Percentiles rank a stretch among this genome's conserved stretches.
Conservation (phyloP, 2,329 filamentous ascomycete genomes). For the Paecilomyces niveus region DNA sequence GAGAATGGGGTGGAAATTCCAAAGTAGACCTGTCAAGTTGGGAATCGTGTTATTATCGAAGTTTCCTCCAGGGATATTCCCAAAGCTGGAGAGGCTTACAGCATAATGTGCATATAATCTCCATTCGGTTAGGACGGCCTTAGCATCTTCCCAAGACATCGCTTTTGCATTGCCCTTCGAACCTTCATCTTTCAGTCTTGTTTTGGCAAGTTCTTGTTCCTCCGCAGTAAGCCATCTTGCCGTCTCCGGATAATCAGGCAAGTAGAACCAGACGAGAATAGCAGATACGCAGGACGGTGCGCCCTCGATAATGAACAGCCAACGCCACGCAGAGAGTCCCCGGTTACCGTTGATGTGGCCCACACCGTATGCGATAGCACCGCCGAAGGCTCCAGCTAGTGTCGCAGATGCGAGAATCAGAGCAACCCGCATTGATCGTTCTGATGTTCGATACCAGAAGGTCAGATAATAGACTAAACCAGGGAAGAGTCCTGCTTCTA, state of each 20-base stretch:
- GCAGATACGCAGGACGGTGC: slow-evolving; percentile 11
- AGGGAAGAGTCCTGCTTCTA: slow-evolving; percentile 46
- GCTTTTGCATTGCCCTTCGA: slow-evolving; percentile 8
- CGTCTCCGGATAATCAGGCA: slow-evolving; percentile 29
- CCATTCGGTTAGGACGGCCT: slow-evolving; percentile 10
- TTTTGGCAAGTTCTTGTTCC: slow-evolving; percentile 13
- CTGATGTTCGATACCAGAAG: slow-evolving; percentile 51
- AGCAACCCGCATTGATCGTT: slow-evolving; percentile 53
- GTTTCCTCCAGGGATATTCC: too few relatives aligned
- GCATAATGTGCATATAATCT: slow-evolving; percentile 35
- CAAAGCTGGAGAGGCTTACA: slow-evolving; percentile 23
- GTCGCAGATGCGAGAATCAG: slow-evolving; percentile 50
- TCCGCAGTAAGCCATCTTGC: slow-evolving; percentile 18
- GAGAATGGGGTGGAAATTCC: slow-evolving; percentile 51
- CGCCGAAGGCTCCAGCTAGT: slow-evolving; percentile 48
- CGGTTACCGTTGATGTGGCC: slow-evolving; percentile 30
- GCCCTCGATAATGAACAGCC: slow-evolving; percentile 14
- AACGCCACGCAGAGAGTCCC: slow-evolving; percentile 16
- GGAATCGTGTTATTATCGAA: slow-evolving; percentile 4
- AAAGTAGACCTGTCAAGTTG: slow-evolving; percentile 38
- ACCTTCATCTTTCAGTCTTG: slow-evolving; percentile 8
- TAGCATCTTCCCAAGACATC: slow-evolving; percentile 12
- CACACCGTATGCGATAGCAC: slow-evolving; percentile 48
- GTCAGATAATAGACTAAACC: slow-evolving; percentile 43
- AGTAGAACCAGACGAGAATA: slow-evolving; percentile 19